Base-by-base conservation (phyloP, 768 basidiomycete species). In the Lactarius quietus region DNA sequence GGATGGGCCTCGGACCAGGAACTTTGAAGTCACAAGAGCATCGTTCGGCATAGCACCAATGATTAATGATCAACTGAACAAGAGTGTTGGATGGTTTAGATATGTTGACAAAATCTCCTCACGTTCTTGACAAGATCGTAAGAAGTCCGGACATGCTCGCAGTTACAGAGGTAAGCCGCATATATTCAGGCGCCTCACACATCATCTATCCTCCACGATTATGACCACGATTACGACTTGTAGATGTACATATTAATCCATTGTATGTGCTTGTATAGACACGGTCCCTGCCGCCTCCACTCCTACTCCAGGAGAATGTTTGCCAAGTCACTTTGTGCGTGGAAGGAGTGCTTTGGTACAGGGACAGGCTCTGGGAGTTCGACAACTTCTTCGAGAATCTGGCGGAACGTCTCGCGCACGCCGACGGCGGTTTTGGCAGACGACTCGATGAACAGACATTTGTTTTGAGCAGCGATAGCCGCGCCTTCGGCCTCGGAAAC, bases 371-470 rank as follows among this genome's bases (percentile, higher is more conserved):
- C 88, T 0, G 92, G 90, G 0, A 89, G 91, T 41, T 90, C 89
- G 56, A 94, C 66, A 63, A 96, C 94, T 77, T 82, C 82, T 73
- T 85, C 83, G 28, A 96, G 93, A 3, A 95, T 83, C 60, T 90
- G 87, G 57, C 81, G 78, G 71, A 89, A 89, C 1, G 88, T 86
- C 48, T 92, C 90, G 48, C 80, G 81, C 7, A 98, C 95, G 20
- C 89, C 89, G 0, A 90, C 80, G 12, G 88, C 84, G 0, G 93
- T 96, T 84, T 97, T 97, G 0, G 95, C 95, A 0, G 89, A 92
- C 1, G 92, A 86, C 77, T 98, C 95, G 41, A 97, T 78, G 77
- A 98, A 98, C 59, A 93, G 77, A 26, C 88, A 89, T 18, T 84
- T 83, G 83, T 94, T 92, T 29, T 89, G 83, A n/a, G 79, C 78